These are phyloP conservation scores for Phytopythium litorale DNA, from an alignment of 352 stramenopile genomes.

Conservation along the genomic window DNA sequence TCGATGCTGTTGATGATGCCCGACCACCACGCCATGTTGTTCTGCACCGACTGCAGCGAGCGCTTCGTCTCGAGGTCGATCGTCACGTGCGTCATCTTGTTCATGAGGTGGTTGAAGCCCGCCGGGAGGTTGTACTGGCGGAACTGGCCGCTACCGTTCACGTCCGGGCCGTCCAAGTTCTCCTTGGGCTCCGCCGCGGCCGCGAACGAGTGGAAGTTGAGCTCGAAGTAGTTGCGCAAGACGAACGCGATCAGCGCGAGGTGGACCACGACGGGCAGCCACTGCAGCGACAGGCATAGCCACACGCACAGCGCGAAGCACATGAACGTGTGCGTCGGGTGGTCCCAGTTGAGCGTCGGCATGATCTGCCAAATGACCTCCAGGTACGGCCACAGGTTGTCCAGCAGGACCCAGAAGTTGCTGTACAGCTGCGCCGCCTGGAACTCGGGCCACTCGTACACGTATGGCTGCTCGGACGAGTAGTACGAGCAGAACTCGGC, in stretches of 20 bases:
- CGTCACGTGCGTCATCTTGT: conserved; percentile 88
- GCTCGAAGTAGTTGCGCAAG: conserved; percentile 81
- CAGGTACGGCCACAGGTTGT: conserved; percentile 83
- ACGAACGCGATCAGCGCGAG: conserved; percentile 76
- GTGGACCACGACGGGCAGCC: conserved; percentile 77
- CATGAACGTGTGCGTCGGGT: conserved; percentile 81
- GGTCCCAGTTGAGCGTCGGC: conserved; percentile 82
- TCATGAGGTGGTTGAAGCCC: conserved; percentile 86
- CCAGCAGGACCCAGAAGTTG: conserved; percentile 84
- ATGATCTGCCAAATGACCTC: conserved; percentile 82
- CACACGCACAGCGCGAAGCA: conserved; percentile 83
- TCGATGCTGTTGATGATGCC: conserved; percentile 79
- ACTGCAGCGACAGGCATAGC: conserved; percentile 80
- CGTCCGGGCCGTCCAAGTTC: conserved; percentile 26
- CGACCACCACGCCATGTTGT: conserved; percentile 89
- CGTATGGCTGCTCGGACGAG: conserved; percentile 58
- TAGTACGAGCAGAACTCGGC: conserved; percentile 84
- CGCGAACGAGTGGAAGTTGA: conserved; percentile 79
- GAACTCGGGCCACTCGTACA: conserved; percentile 81
- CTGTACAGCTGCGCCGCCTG: conserved; percentile 79
- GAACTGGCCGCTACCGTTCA: conserved; percentile 44
- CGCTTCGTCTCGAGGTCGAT: conserved; percentile 81
- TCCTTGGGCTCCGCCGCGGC: conserved; percentile 46
- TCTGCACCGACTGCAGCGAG: conserved; percentile 82
- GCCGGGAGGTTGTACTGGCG: conserved; percentile 78